Conservation (phyloP, 192 early-diverging fungal genomes). For the Coemansia sp. region DNA sequence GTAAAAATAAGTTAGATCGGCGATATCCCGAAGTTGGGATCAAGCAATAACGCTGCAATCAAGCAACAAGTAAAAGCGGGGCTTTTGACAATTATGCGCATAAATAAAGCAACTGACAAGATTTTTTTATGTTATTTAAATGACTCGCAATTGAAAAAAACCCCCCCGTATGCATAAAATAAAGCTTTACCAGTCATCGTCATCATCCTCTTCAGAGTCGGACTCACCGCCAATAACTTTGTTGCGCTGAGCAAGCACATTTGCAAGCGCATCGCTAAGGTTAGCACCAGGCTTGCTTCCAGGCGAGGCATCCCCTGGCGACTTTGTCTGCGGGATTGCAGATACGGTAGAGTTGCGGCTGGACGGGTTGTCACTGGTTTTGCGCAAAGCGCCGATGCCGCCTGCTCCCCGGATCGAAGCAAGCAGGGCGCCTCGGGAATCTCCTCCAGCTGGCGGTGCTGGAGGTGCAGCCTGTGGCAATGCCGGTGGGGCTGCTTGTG, state of each 20-base stretch:
- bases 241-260: constrained; percentile 49
- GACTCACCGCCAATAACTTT: constrained; percentile 51
- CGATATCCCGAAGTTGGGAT: too few species aligned
- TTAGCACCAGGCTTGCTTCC: constrained; percentile 44
- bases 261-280: constrained; percentile 52
- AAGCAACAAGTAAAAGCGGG: neutral
- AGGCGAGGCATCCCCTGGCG: constrained; percentile 42
- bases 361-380: constrained; percentile 24
- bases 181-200: constrained; percentile 47
- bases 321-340: constrained; percentile 21
- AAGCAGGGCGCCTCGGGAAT: constrained; percentile 31
- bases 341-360: constrained; percentile 31
- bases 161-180: neutral
- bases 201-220: constrained; percentile 52
- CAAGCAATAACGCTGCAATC: too few species aligned
- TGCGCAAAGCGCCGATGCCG: constrained; percentile 41
- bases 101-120: neutral
- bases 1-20: too few species aligned
- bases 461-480: constrained; percentile 8
- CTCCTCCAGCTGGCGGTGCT: constrained; percentile 21
- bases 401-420: constrained; percentile 48
- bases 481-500: constrained; percentile 10
- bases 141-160: neutral
- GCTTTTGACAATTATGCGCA: neutral
- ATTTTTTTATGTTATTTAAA: neutral